Base-by-base conservation (phyloP, 345 rosid genomes). In the Triadica sebifera region DNA sequence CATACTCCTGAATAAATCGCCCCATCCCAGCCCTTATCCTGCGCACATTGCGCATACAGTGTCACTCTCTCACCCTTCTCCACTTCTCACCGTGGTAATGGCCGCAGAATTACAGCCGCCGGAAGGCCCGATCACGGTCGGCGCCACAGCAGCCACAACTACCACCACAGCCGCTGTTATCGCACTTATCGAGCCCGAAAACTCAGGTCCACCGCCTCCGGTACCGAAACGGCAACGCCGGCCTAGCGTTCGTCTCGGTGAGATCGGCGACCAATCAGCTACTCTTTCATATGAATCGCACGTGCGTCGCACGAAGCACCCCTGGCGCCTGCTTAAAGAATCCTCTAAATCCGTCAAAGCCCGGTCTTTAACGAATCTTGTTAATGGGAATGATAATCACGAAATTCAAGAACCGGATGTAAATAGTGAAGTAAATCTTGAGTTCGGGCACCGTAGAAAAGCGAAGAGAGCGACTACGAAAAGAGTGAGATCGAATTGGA, bases 311-410 rank as follows among this genome's bases (percentile, higher is more conserved):
- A 65, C 79, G 52, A 86, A 86, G 75, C 85, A 75, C 12, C 73
- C 84, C 12, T 84, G 84, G 82, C 81, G 89, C 24, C 71, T 67
- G 43, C 84, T 80, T 7, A 85, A 61, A 61, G 90, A 89, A 12
- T 55, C 81, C 15, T 64, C 82, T 6, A 86, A 86, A 72, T 81
- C 89, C 22, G 65, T 77, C 56, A 89, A 87, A 74, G 88, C 93
- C 11, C 87, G 93, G 17, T 85, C 91, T 29, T 59, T 89, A 71
- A 85, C 86, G 34, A 81, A 87, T 75, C 89, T 89, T 55, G 91
- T 83, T 22, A 85, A 86, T 73, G 93, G 93, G 19, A 76, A 81
- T 58, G 76, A 51, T 37, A 74, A 67, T 68, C 39, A n/a, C 63
- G 82, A 83, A 43, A 53, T 56, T 71, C 84, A 74, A 62, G 86